Percentiles rank a stretch among this genome's conserved stretches.
Evolutionary conservation across 176 grass and related monocot genomes (phyloP).

Genomic region (Miscanthus lutarioriparius): DNA sequence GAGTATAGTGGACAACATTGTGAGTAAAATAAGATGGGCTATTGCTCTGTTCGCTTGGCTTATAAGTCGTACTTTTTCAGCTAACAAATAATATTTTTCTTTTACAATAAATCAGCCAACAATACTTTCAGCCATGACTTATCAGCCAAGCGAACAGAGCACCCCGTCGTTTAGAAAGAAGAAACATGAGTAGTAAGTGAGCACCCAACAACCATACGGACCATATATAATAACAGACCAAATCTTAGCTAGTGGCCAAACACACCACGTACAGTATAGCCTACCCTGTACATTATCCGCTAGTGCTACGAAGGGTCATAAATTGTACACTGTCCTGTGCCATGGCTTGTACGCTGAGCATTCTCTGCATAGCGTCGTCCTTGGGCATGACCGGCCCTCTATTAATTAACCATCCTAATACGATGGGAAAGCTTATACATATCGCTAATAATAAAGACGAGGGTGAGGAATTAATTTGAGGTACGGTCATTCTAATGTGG

Average conservation of each 20-base stretch:
- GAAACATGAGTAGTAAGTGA: not conserved
- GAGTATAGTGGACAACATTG: no score
- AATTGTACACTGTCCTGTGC: slow-evolving; percentile 1
- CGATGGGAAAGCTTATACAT: not conserved
- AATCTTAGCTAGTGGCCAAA: not conserved
- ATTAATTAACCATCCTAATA: not conserved
- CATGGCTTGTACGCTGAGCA: not conserved
- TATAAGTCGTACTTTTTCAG: no score
- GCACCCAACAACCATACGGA: not conserved
- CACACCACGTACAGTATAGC: not conserved
- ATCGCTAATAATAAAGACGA: no score
- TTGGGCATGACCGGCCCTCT: not conserved
- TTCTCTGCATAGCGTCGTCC: not conserved
- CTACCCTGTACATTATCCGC: not conserved
- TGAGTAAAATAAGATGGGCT: not conserved
- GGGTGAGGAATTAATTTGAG: not conserved
- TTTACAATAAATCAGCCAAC: no score
- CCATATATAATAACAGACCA: not conserved
- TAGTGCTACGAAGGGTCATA: not conserved
- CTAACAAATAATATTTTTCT: no score
- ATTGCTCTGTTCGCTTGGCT: no score
- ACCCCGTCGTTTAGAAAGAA: no score
- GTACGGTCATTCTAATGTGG: no score
- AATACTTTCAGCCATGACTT: no score
- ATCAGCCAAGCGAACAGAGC: no score